Base-by-base conservation (phyloP, 768 basidiomycete species). In the Paxillus ammoniavirescens region DNA sequence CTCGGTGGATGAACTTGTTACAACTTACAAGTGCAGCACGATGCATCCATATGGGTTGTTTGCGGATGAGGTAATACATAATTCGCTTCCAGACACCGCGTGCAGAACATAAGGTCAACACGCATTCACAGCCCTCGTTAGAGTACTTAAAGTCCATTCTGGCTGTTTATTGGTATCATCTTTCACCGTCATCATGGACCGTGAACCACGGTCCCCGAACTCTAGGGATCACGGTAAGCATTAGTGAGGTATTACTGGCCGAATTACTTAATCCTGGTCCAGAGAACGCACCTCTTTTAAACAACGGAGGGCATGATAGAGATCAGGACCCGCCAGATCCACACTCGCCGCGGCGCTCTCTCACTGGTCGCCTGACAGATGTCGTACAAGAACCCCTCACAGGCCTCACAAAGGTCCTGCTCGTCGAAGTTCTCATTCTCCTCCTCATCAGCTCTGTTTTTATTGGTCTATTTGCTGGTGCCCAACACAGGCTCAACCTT, bases 391-490 rank as follows among this genome's bases (percentile, higher is more conserved):
- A 92, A 63, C 88, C 89, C 1, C 80, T 98, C 35, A 92, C 93
- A 1, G 78, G 87, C 18, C 80, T 97, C 56, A 86, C 92, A 47
- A 89, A 92, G 74, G 75, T 92, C 48, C 83, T 98, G 1, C 82
- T 93, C 10, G 75, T 86, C 17, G 75, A 90, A 43, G 80, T 82
- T 0, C 79, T 98, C 55, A 69, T 89, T 26, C 78, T 99, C 44
- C 77, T 98, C 13, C 78, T 98, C 43, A 77, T 93, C 45, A 85
- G 82, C 59, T 89, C 91, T 7, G 78, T 91, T n/a, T 95, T 96
- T 70, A 86, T 95, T 56, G 96, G 96, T 9, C 76, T 99, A 5
- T 98, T 94, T 69, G 88, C 93, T 31, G 97, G 97, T 9, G 86
- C 87, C 1, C 84, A 92, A 66, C 87, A 90, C 64, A 86, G 83